Base-by-base conservation (phyloP, 345 rosid genomes). In the Salix purpurea region DNA sequence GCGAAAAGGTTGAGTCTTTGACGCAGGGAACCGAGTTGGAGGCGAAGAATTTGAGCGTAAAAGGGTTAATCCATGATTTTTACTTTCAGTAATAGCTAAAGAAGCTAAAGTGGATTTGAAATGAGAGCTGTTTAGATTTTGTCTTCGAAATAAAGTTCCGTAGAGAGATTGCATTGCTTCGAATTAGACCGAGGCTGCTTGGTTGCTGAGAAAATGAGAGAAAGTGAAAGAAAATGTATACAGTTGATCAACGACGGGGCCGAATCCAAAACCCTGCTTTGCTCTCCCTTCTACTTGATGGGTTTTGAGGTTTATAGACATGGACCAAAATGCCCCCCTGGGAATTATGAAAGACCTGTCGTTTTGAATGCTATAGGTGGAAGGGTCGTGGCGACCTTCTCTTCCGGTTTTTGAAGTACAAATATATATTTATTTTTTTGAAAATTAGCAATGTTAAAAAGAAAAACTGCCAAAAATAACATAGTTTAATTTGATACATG, bases 111-210 rank as follows among this genome's bases (percentile, higher is more conserved):
- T 37, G 39, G 65, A 34, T 34, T 67, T 75, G 75, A 62, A 74
- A 71, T 74, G 61, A 52, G 80, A 76, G 61, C 56, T 32, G 71
- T 28, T 36, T n/a, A 79, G 75, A 19, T 58, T 39, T 60, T 65
- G 84, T 32, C 86, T 79, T 52, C 74, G 67, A 75, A 78, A 69
- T 72, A 85, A 78, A 54, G 77, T 79, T 52, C 84, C 60, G 18
- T 69, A 71, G 21, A 83, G 67, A 8, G 90, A 80, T 62, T 80
- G 88, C 90, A 87, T 87, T 75, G 78, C 72, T 50, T 76, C 70
- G 19, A 36, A 1, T 18, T 65, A 2, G 37, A 42, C 4, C 6
- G 36, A 42, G 1, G 11, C 30, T 21, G 30, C 10, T 67, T 36
- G 74, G 70, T 65, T 65, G 46, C 66, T 2, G 37, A 19, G 58